These are phyloP conservation scores for Citrus medica DNA, from an alignment of 345 rosid species.

Conservation along the genomic window DNA sequence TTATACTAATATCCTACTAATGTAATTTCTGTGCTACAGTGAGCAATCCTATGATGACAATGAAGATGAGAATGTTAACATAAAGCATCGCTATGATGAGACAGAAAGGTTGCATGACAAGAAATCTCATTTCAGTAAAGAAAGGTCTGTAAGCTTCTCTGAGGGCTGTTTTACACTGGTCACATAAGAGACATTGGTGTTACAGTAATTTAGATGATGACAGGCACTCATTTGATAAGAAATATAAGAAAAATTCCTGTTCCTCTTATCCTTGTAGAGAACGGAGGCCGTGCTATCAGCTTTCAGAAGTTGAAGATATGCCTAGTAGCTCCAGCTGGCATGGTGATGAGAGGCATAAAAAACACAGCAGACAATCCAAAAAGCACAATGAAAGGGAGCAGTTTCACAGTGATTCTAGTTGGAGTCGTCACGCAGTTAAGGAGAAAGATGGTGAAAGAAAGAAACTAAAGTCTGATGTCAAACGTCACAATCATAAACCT, in stretches of 20 bases:
- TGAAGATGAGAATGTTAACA: conserved; percentile 12
- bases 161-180: conserved; percentile 24
- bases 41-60: conserved; percentile 11
- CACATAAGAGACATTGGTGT: conserved; percentile 11
- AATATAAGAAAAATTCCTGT: conserved; percentile 11
- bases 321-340: conserved; percentile 27
- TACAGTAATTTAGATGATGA: neutral
- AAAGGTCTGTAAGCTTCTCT: conserved; percentile 16
- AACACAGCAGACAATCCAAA: conserved; percentile 14
- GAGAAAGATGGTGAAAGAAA: conserved; percentile 20
- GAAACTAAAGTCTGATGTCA: conserved; percentile 8
- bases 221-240: conserved; percentile 4
- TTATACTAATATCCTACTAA: neutral
- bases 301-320: conserved; percentile 30
- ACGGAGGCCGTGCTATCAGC: conserved; percentile 14
- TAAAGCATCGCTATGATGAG: conserved; percentile 5
- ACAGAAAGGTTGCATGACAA: conserved; percentile 11
- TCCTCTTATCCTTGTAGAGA: conserved; percentile 12
- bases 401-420: conserved; percentile 25
- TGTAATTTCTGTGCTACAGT: conserved; percentile 12
- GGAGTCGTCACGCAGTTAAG: conserved; percentile 10
- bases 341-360: conserved; percentile 21
- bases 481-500: conserved; percentile 17
- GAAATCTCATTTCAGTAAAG: conserved; percentile 15
- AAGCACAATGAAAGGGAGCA: conserved; percentile 15